A percentile compares a stretch with the other conserved stretches of the same genome.
Conservation (phyloP, 139 green algal genomes). For the Chlorella sorokiniana region DNA sequence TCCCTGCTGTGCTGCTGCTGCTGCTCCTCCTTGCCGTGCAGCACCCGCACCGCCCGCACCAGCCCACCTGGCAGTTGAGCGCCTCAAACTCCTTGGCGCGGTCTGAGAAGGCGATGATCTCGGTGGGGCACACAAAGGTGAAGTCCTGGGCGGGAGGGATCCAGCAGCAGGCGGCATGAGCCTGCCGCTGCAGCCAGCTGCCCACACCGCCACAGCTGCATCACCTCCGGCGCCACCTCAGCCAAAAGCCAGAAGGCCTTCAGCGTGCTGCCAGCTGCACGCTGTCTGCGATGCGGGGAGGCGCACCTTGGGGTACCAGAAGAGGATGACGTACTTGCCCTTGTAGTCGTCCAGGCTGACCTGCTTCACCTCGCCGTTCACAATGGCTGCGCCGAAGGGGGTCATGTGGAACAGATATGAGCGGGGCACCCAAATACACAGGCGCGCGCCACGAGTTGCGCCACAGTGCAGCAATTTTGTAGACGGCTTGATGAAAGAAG, state of each 20-base stretch:
- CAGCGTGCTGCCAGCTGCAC: not conserved
- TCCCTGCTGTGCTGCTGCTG: no score
- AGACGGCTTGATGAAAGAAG: no score
- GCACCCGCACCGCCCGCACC: not conserved
- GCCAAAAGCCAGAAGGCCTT: no score
- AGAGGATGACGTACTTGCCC: constrained; percentile 56
- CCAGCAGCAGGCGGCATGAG: no score
- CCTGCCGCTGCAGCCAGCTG: no score
- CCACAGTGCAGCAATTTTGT: no score
- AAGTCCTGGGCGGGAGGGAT: not conserved
- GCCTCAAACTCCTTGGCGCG: constrained; percentile 83
- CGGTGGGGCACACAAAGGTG: constrained; percentile 66
- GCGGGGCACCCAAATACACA: no score
- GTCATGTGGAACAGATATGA: no score
- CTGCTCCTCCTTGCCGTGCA: not conserved
- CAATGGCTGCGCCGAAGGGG: constrained; percentile 62
- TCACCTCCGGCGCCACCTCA: no score
- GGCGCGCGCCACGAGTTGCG: no score
- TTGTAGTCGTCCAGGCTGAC: constrained; percentile 71
- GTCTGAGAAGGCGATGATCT: constrained; percentile 90
- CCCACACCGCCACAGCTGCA: no score
- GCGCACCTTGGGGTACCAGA: constrained; percentile 65
- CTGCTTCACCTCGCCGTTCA: constrained; percentile 68
- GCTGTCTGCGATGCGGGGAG: not conserved
- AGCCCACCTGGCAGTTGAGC: constrained; percentile 68